A percentile compares a stretch with the other conserved stretches of the same genome.
Evolutionary conservation across 2,329 filamentous ascomycete species (phyloP).

Genomic region (Daldinia eschscholtzii): DNA sequence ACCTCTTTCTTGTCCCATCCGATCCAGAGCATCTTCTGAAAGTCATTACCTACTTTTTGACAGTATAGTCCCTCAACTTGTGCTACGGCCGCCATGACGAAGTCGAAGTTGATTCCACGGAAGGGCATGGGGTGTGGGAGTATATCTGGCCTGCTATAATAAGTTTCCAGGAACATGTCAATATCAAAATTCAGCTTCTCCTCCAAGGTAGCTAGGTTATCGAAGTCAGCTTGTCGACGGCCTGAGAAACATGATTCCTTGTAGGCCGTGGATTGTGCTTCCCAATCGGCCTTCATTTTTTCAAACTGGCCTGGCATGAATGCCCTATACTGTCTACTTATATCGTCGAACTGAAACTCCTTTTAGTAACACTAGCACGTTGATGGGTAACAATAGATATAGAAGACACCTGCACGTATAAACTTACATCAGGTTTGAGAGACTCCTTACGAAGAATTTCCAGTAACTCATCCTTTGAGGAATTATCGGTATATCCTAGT

Average conservation of each 20-base stretch:
- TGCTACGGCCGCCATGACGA: conserved; percentile 16
- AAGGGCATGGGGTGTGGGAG: conserved; percentile 23
- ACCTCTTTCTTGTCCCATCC: conserved; percentile 30
- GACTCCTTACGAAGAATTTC: conserved; percentile 12
- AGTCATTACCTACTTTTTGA: conserved; percentile 18
- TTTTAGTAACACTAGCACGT: background rate
- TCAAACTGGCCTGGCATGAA: conserved; percentile 8
- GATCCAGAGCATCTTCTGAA: conserved; percentile 26
- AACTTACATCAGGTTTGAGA: conserved; percentile 28
- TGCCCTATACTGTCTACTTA: conserved; percentile 11
- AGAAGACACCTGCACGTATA: no score
- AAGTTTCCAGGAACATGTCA: conserved; percentile 27
- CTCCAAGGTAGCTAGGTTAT: conserved; percentile 26
- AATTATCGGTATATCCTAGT: background rate
- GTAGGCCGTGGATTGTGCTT: conserved; percentile 19
- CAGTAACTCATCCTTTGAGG: conserved; percentile 6
- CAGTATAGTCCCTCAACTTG: conserved; percentile 10
- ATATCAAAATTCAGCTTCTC: conserved; percentile 33
- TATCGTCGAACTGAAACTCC: conserved; percentile 16
- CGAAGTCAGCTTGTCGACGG: conserved; percentile 26
- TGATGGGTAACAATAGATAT: background rate
- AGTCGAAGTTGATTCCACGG: conserved; percentile 21
- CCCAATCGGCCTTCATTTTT: conserved; percentile 21
- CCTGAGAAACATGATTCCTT: conserved; percentile 22
- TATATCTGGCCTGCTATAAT: conserved; percentile 10